A percentile compares a stretch with the other conserved stretches of the same genome.
phyloP scores from a whole-genome alignment of 164 flowering plant genomes.

The Dillenia suffruticosa region DNA sequence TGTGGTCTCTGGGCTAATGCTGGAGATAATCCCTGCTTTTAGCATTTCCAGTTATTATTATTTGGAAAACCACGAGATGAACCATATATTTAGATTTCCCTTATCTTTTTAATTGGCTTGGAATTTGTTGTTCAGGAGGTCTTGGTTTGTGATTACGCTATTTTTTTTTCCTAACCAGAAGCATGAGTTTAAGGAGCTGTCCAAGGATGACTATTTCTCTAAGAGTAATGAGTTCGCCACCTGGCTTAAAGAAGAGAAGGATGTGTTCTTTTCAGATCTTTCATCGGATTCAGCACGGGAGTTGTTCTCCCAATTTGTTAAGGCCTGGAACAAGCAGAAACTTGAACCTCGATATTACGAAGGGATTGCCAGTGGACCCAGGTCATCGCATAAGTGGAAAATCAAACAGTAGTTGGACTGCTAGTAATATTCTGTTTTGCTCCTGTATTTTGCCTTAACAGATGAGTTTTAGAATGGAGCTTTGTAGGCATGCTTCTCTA shows the following conservation, averaged over 20 bases:
- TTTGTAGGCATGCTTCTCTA: too few relatives aligned
- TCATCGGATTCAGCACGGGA: constrained; percentile 50
- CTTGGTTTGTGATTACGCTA: too few relatives aligned
- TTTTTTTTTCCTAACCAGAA: constrained; percentile 51
- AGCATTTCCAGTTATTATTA: too few relatives aligned
- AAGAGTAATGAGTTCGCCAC: constrained; percentile 90
- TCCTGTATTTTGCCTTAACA: too few relatives aligned
- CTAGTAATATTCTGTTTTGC: too few relatives aligned
- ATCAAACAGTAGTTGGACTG: constrained; percentile 14
- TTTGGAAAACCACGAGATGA: too few relatives aligned
- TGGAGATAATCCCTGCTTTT: too few relatives aligned
- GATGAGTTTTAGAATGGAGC: too few relatives aligned
- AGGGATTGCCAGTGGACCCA: constrained; percentile 49
- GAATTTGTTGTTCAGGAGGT: constrained; percentile 36
- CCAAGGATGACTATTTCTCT: constrained; percentile 67
- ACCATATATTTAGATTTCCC: background rate
- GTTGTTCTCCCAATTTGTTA: constrained; percentile 43
- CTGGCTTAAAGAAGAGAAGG: constrained; percentile 78
- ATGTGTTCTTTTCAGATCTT: constrained; percentile 55
- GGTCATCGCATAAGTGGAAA: constrained; percentile 56
- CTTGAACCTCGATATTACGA: constrained; percentile 54
- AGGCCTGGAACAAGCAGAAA: constrained; percentile 44
- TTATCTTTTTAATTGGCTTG: background rate
- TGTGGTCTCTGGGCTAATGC: too few relatives aligned
- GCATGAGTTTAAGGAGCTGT: constrained; percentile 48